Percentiles rank a stretch among this genome's conserved stretches.
These are phyloP conservation scores for Naganishia vaughanmartiniae DNA, from an alignment of 768 basidiomycete species.

Conservation along the genomic window DNA sequence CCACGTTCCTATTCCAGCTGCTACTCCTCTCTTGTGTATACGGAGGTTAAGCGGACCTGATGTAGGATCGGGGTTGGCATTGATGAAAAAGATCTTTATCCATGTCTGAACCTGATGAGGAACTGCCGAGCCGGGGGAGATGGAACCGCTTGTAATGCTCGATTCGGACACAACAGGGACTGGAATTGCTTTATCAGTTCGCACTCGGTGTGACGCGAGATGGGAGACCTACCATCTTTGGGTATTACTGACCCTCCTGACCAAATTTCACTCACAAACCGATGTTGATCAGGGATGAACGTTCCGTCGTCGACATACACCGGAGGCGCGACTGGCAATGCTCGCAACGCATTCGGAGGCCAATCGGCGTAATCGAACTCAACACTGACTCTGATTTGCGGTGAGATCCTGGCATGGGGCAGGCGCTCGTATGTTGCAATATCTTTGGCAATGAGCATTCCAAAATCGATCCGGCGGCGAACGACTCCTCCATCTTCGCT, in stretches of 20 bases:
- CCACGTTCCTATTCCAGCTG: conserved; percentile 10
- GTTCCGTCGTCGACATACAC: conserved; percentile 4
- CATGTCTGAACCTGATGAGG: conserved; percentile 13
- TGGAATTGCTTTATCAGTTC: neutral
- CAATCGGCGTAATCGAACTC: conserved; percentile 11
- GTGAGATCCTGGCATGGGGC: neutral
- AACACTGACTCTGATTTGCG: conserved; percentile 14
- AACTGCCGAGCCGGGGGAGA: conserved; percentile 11
- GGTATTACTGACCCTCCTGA: conserved; percentile 5
- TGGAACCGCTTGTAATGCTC: conserved; percentile 10
- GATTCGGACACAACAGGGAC: conserved; percentile 2
- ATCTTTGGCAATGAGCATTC: conserved; percentile 6
- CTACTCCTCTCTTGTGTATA: conserved; percentile 8
- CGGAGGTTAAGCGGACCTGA: conserved; percentile 3
- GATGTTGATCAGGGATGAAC: neutral
- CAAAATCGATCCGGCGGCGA: conserved; percentile 11
- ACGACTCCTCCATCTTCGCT: neutral
- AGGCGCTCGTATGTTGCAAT: conserved; percentile 15
- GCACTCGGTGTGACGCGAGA: neutral
- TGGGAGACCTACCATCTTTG: neutral
- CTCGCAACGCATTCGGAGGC: neutral
- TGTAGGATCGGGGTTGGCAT: conserved; percentile 7
- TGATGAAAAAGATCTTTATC: conserved; percentile 13
- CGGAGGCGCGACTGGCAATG: neutral
- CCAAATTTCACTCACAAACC: neutral